Conservation (phyloP, 208 protist genomes). For the Leishmania mexicana region DNA sequence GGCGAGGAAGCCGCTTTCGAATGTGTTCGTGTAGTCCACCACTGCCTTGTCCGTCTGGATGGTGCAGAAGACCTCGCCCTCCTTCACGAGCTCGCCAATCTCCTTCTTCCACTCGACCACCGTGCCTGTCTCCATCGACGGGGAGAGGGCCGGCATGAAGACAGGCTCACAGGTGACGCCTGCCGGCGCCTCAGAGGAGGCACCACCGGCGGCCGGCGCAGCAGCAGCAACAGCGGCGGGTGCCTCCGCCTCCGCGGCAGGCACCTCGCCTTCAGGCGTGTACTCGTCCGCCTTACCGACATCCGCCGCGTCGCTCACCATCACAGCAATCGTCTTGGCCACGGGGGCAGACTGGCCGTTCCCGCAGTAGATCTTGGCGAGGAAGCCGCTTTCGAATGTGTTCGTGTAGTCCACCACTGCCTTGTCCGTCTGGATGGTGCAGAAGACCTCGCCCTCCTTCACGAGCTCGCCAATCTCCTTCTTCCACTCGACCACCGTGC, state of each 20-base stretch:
- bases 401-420: conserved; percentile 97
- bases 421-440: conserved; percentile 97
- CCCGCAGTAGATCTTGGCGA: conserved; percentile 94
- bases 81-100: conserved; percentile 91
- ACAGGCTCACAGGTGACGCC: conserved; percentile 74
- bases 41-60: conserved; percentile 98
- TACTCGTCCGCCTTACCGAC: conserved; percentile 74
- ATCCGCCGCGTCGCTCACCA: conserved; percentile 86
- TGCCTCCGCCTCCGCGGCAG: not conserved
- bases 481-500: conserved; percentile 89
- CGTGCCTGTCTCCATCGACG: conserved; percentile 87
- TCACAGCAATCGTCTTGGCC: conserved; percentile 84
- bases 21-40: conserved; percentile 95
- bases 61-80: conserved; percentile 93
- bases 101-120: conserved; percentile 93
- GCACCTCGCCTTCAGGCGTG: conserved; percentile 16
- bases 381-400: conserved; percentile 92
- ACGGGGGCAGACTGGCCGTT: conserved; percentile 81
- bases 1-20: conserved; percentile 94
- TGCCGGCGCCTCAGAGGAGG: conserved; percentile 10
- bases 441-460: conserved; percentile 93
- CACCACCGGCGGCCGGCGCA: not conserved
- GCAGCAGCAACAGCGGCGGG: conserved; percentile 8
- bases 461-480: conserved; percentile 94
- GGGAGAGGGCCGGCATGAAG: conserved; percentile 91